Conservation (phyloP, 78 protist genomes). For the Cyanophora paradoxa region DNA sequence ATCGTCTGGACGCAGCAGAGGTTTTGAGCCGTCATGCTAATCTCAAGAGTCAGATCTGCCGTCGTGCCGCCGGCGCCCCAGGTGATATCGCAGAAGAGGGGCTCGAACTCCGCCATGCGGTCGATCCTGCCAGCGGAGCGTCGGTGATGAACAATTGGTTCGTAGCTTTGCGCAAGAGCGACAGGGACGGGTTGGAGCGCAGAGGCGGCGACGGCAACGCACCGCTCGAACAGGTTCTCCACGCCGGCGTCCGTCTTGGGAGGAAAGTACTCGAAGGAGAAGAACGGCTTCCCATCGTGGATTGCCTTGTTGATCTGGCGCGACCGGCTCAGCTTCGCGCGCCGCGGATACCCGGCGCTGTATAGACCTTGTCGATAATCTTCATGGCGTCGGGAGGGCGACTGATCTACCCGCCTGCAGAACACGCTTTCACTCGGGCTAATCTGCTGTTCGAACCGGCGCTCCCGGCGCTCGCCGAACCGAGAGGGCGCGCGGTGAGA, state of each 20-base stretch:
- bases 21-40: constrained; percentile 48
- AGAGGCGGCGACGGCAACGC: too few relatives aligned
- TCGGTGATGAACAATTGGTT: too few relatives aligned
- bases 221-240: constrained; percentile 42
- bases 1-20: constrained; percentile 52
- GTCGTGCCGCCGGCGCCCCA: constrained; percentile 73
- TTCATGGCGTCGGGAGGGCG: neutral
- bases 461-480: too few relatives aligned
- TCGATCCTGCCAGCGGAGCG: too few relatives aligned
- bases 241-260: constrained; percentile 72
- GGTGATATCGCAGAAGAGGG: constrained; percentile 79
- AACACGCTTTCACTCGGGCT: too few relatives aligned
- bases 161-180: too few relatives aligned
- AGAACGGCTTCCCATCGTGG: constrained; percentile 23
- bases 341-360: too few relatives aligned
- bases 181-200: too few relatives aligned
- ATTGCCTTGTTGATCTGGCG: constrained; percentile 17
- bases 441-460: too few relatives aligned
- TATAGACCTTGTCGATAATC: constrained; percentile 44
- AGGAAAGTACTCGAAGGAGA: constrained; percentile 74
- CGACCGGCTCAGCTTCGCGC: too few relatives aligned
- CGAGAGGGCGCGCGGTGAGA: too few relatives aligned
- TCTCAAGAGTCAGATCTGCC: constrained; percentile 46
- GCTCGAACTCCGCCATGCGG: constrained; percentile 44
- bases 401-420: too few relatives aligned